Evolutionary conservation across 2,329 filamentous ascomycete genomes (phyloP).

Genomic region (Thielaviopsis ethacetica): DNA sequence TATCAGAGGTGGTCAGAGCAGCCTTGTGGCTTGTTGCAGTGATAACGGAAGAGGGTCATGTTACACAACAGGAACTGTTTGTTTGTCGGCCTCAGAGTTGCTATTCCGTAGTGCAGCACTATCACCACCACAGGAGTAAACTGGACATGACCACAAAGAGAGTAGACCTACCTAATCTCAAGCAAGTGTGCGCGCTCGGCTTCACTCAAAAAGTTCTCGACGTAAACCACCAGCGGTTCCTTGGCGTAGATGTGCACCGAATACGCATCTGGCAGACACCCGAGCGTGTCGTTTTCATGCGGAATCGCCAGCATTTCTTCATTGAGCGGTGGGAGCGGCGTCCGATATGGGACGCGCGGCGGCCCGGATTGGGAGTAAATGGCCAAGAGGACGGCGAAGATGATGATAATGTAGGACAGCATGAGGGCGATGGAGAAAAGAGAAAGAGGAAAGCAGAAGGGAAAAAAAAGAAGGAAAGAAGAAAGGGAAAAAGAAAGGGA

Average conservation of each 20-base stretch:
- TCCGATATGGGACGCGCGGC: slow-evolving; percentile 19
- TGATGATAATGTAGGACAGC: slow-evolving; percentile 28
- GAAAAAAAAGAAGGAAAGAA: not conserved
- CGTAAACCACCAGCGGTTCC: slow-evolving; percentile 30
- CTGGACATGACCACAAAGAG: not conserved
- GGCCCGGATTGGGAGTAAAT: slow-evolving; percentile 28
- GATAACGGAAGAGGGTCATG: too few species aligned
- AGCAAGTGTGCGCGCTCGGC: slow-evolving; percentile 26
- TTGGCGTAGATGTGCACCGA: slow-evolving; percentile 24
- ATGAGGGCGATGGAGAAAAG: slow-evolving; percentile 17
- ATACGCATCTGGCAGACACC: slow-evolving; percentile 27
- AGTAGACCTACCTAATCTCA: slow-evolving; percentile 22
- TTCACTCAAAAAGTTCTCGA: slow-evolving; percentile 28
- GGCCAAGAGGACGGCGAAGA: slow-evolving; percentile 26
- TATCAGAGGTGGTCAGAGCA: not conserved
- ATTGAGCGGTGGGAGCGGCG: slow-evolving; percentile 30
- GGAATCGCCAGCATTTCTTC: slow-evolving; percentile 35
- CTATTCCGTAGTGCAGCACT: too few species aligned
- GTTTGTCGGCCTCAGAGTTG: too few species aligned
- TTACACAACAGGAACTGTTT: too few species aligned
- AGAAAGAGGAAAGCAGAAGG: not conserved
- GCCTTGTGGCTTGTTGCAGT: not conserved
- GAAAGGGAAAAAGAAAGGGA: not conserved
- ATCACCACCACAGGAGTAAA: not conserved
- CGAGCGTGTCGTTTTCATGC: slow-evolving; percentile 20